Evolutionary conservation across 331 rosid genomes (phyloP).

Genomic region (Rhamnella rubrinervis): DNA sequence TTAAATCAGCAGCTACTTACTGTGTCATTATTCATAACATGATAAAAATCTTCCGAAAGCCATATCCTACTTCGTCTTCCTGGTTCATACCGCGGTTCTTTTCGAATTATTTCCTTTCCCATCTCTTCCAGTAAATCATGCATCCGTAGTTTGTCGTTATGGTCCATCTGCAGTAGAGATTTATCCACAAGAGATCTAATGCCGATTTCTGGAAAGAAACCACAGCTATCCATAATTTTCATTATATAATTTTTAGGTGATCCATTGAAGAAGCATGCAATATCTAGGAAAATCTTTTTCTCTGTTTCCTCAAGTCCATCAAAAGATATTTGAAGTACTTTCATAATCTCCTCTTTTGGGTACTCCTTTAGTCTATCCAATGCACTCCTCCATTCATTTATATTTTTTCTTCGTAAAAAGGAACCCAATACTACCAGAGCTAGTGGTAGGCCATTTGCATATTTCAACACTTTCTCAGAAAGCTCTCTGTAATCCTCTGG

Average conservation of each 20-base stretch:
- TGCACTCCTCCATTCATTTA: neutral
- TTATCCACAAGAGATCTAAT: neutral
- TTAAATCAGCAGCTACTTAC: neutral
- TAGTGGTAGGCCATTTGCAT: slow-evolving; percentile 14
- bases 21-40: neutral
- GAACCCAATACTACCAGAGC: slow-evolving; percentile 11
- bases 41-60: neutral
- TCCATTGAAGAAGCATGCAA: slow-evolving; percentile 16
- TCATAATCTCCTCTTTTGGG: neutral
- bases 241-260: neutral
- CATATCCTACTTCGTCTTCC: neutral
- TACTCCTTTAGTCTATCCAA: neutral
- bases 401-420: neutral
- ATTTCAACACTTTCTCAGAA: neutral
- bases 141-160: neutral
- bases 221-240: neutral
- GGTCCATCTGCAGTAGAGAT: neutral
- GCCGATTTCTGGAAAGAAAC: neutral
- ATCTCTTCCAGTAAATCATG: slow-evolving; percentile 20
- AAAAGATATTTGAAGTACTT: slow-evolving; percentile 1
- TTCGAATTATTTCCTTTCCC: neutral
- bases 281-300: slow-evolving; percentile 8
- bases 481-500: neutral
- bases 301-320: neutral
- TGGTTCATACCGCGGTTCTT: neutral